Conservation (phyloP, 2,329 filamentous ascomycete species). For the Tolypocladium nubicola region DNA sequence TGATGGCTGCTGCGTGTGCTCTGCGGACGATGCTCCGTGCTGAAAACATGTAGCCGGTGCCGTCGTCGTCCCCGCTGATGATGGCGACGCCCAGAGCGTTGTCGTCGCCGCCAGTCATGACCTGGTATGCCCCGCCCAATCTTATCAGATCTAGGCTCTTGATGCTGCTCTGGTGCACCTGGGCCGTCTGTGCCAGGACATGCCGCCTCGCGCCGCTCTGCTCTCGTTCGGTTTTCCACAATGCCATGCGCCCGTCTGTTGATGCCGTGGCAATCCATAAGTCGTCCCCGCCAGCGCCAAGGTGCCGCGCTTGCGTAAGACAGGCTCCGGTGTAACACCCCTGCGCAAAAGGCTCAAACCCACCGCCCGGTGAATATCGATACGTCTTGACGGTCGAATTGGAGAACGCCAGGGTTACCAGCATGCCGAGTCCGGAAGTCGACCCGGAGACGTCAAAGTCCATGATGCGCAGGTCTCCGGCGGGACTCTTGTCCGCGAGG, state of each 20-base stretch:
- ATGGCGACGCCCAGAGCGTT: constrained; percentile 58
- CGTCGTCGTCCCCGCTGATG: constrained; percentile 8
- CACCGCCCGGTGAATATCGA: constrained; percentile 27
- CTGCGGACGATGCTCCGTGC: constrained; percentile 21
- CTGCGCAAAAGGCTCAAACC: constrained; percentile 39
- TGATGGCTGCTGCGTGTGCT: constrained; percentile 65
- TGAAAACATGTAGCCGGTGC: constrained; percentile 11
- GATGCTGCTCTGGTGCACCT: constrained; percentile 71
- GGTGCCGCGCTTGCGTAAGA: constrained; percentile 52
- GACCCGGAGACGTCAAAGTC: constrained; percentile 52
- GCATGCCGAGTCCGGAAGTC: constrained; percentile 25
- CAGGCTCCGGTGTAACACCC: constrained; percentile 63
- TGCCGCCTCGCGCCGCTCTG: constrained; percentile 8
- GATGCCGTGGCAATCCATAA: constrained; percentile 54
- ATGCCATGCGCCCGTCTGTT: constrained; percentile 64
- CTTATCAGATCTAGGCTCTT: constrained; percentile 47
- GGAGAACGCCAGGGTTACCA: constrained; percentile 67
- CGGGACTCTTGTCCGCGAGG: constrained; percentile 37
- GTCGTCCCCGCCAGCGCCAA: constrained; percentile 17
- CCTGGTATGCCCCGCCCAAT: constrained; percentile 25
- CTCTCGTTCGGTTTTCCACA: constrained; percentile 16
- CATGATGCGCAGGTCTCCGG: constrained; percentile 67
- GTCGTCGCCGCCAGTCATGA: constrained; percentile 81
- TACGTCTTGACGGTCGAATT: constrained; percentile 68
- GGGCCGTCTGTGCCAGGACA: constrained; percentile 20